Conservation (phyloP, 345 rosid genomes). For the Brassica incana region DNA sequence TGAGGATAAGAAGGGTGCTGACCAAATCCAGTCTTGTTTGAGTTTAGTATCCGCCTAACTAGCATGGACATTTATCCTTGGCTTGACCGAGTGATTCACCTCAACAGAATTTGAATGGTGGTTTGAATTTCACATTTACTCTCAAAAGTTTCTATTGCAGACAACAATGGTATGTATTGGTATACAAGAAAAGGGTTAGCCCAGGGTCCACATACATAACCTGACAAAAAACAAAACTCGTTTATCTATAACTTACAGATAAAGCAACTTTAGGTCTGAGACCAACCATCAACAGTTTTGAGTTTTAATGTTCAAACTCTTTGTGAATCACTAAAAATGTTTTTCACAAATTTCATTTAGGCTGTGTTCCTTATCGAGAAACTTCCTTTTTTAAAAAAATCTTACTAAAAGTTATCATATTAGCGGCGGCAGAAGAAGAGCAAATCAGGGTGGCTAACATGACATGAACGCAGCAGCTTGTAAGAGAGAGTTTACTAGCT, state of each 20-base stretch:
- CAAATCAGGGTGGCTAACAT: slow-evolving; percentile 84
- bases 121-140: neutral
- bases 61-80: neutral
- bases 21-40: too few relatives aligned
- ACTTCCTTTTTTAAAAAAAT: neutral
- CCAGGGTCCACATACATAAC: slow-evolving; percentile 23
- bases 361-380: neutral
- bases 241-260: slow-evolving; percentile 29
- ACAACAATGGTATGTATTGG: slow-evolving; percentile 5
- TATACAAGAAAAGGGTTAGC: slow-evolving; percentile 23
- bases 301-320: slow-evolving; percentile 2
- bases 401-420: slow-evolving; percentile 14
- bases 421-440: slow-evolving; percentile 56
- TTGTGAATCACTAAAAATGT: slow-evolving; percentile 2
- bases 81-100: neutral
- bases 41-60: neutral
- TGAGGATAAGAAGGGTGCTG: too few relatives aligned
- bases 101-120: too few relatives aligned
- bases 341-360: neutral
- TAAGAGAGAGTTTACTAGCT: slow-evolving; percentile 49
- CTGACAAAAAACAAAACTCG: slow-evolving; percentile 25
- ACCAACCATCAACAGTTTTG: slow-evolving; percentile 33
- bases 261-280: slow-evolving; percentile 15
- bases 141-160: slow-evolving; percentile 16
- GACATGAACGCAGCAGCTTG: slow-evolving; percentile 60